Base-by-base conservation (phyloP, 1,284 basidiomycete genomes). In the Ganoderma lingzhi region DNA sequence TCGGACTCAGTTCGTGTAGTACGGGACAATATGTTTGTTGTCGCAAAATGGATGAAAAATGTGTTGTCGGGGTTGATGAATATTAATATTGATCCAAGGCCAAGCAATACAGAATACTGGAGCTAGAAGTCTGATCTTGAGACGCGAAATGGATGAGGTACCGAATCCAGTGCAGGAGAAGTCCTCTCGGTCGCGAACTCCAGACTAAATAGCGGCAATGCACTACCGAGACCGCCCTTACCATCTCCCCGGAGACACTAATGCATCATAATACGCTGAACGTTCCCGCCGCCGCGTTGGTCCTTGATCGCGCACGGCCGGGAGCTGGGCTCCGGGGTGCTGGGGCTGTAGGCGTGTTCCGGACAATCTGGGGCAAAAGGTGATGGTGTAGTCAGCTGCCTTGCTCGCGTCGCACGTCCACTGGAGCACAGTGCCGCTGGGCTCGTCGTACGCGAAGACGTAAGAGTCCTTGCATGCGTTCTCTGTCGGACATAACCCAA, bases 381-480 rank as follows among this genome's bases (percentile, higher is more conserved):
- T 86, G 71, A 87, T 66, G 45, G 83, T 86, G 74, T 85, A 88
- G 72, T 85, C 82, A 4, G 85, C 82, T 3, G 76, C 73, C 41
- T 73, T 64, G 63, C 69, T 62, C 9, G 81, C 75, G 56, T 74
- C 71, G 75, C 86, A 87, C 8, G 82, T 84, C 81, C 80, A 86
- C 23, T 23, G 23, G 61, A 87, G 79, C 19, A 86, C 85, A 14
- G 83, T 84, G 6, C 81, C 81, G 70, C 80, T 83, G 65, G 76
- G 75, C 75, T 87, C 86, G 75, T 87, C 86, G 73, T 80, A 88
- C 12, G 86, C 85, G 73, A 87, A 87, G 2, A 80, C 84, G 75
- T 86, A 87, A 10, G 84, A 77, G 73, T 84, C 78, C 5, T 83
- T 83, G 78, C 86, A 88, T 68, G 73, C 77, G 63, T 69, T 68